Evolutionary conservation across 805 yeast genomes (phyloP).

Genomic region (Kazachstania viticola): DNA sequence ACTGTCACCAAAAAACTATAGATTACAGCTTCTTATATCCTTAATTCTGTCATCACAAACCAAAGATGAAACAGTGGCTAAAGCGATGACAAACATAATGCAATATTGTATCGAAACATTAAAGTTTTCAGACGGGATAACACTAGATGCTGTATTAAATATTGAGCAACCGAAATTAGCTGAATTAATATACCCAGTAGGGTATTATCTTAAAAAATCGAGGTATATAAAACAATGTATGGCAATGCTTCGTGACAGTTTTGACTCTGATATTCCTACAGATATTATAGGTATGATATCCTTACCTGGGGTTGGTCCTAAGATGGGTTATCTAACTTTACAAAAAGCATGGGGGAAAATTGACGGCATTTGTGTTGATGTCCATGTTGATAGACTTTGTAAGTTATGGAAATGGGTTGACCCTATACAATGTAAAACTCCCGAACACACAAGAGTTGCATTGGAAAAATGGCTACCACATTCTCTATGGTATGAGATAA

Average conservation of each 20-base stretch:
- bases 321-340: conserved; percentile 74
- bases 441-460: conserved; percentile 61
- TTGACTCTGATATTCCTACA: conserved; percentile 60
- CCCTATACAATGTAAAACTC: conserved; percentile 35
- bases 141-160: conserved; percentile 39
- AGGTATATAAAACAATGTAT: conserved; percentile 51
- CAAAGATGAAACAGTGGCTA: conserved; percentile 70
- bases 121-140: conserved; percentile 35
- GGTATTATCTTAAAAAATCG: conserved; percentile 76
- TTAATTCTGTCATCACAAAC: conserved; percentile 85
- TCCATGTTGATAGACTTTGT: conserved; percentile 71
- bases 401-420: conserved; percentile 72
- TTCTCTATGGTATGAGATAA: conserved; percentile 69
- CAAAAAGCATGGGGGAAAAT: conserved; percentile 69
- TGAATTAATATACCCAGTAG: conserved; percentile 55
- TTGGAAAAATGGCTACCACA: conserved; percentile 65
- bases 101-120: conserved; percentile 32
- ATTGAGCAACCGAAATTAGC: conserved; percentile 48
- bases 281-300: conserved; percentile 49
- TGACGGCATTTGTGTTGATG: conserved; percentile 85
- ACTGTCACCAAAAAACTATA: conserved; percentile 27
- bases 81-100: conserved; percentile 56
- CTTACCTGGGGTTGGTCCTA: conserved; percentile 89
- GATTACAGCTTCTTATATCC: conserved; percentile 68
- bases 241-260: conserved; percentile 35